Evolutionary conservation across 176 grass and related monocot genomes (phyloP).

Genomic region (Oryza nivara): DNA sequence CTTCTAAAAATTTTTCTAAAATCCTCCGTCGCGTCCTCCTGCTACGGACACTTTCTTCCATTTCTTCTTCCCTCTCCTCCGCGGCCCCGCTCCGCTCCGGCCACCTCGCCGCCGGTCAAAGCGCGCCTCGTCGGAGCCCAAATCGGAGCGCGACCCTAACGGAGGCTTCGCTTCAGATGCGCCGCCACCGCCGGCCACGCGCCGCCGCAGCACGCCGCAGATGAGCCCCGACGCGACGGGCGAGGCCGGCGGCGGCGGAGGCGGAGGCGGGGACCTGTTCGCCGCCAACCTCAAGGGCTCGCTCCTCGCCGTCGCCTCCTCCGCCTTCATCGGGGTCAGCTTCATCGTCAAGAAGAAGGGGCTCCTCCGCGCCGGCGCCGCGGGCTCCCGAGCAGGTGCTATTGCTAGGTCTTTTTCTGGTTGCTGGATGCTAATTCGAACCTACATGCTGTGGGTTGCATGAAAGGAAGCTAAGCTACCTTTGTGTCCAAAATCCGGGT

Average conservation of each 20-base stretch:
- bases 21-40: background rate
- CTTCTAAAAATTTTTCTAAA: background rate
- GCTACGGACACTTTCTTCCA: background rate
- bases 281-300: slow-evolving; percentile 85
- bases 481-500: slow-evolving; percentile 20
- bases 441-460: background rate
- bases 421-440: slow-evolving; percentile 37
- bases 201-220: slow-evolving; percentile 28
- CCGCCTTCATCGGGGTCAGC: slow-evolving; percentile 95
- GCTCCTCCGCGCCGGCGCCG: slow-evolving; percentile 75
- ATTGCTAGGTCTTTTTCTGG: slow-evolving; percentile 30
- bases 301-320: slow-evolving; percentile 82
- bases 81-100: background rate
- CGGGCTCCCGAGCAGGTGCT: slow-evolving; percentile 75
- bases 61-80: background rate
- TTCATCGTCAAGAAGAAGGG: slow-evolving; percentile 99
- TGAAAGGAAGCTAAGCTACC: background rate
- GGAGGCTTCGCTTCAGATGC: slow-evolving; percentile 34
- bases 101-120: slow-evolving; percentile 20
- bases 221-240: slow-evolving; percentile 41
- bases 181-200: slow-evolving; percentile 43
- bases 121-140: background rate
- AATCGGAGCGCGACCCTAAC: slow-evolving; percentile 5
- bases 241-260: slow-evolving; percentile 1
- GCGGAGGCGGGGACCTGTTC: slow-evolving; percentile 59